Conservation (phyloP, 179 eudicot genomes). For the Silene coronaria region DNA sequence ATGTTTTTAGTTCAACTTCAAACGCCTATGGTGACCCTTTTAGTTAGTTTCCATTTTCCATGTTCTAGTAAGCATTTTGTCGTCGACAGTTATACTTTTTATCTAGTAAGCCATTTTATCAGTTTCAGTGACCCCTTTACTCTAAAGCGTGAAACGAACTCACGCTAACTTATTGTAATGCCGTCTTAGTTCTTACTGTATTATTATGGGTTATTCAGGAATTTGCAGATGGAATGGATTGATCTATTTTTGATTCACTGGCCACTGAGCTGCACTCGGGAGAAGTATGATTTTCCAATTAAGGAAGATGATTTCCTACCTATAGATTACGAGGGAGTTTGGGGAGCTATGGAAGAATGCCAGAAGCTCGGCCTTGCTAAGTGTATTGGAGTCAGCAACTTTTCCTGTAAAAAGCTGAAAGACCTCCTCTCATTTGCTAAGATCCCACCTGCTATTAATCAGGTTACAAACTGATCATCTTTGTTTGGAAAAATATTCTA, state of each 20-base stretch:
- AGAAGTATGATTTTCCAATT: slow-evolving; percentile 29
- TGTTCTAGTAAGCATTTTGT: no score
- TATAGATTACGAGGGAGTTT: slow-evolving; percentile 51
- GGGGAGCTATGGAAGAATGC: slow-evolving; percentile 80
- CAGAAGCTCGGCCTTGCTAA: slow-evolving; percentile 58
- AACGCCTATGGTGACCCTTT: no score
- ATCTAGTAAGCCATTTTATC: no score
- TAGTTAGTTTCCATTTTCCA: no score
- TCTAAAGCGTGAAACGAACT: background rate
- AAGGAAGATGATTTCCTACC: slow-evolving; percentile 35
- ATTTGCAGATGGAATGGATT: slow-evolving; percentile 48
- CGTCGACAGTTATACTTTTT: no score
- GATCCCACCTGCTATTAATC: slow-evolving; percentile 71
- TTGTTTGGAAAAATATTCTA: background rate
- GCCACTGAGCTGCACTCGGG: slow-evolving; percentile 44
- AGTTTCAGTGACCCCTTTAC: background rate
- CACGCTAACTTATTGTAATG: background rate
- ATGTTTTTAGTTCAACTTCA: no score
- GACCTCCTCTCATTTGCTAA: slow-evolving; percentile 46
- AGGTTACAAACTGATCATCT: slow-evolving; percentile 32
- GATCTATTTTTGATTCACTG: slow-evolving; percentile 52
- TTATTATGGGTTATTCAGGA: slow-evolving; percentile 24
- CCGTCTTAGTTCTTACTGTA: background rate
- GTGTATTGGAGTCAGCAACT: slow-evolving; percentile 69
- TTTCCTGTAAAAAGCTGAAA: slow-evolving; percentile 50